Evolutionary conservation across 176 grass and related monocot species (phyloP), one percentile per base, ranked within the genome.

Genomic region (Juncus effusus): DNA sequence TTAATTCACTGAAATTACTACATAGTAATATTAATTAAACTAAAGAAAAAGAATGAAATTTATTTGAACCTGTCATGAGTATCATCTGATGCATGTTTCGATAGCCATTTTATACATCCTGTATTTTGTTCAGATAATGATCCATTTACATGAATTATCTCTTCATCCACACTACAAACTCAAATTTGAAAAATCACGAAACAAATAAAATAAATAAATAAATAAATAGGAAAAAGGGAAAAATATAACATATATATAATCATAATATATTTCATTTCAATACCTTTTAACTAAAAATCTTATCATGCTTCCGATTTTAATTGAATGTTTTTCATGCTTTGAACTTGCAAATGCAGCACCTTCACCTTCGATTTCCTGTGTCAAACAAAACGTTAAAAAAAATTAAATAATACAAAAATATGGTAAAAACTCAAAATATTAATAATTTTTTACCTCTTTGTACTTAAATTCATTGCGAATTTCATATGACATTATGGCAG

Each of bases 241-340:
- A 8, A 72, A 79, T 54, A 19, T 3, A 70, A 65, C 49, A 74
- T 62, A 3, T 72, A 59, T 78, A 6, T 76, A 45, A 73, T 6
- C 12, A 79, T 49, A 5, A 68, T 10, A 40, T 10, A 1, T 68
- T 11, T 37, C 39, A n/a, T 42, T 44, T 12, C 35, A 59, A 80
- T 74, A 99, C 94, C 89, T 90, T 87, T 84, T 93, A 15, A 93
- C 88, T 65, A 39, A 79, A 77, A 99, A 99, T 19, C 76, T 71
- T 78, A 99, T 93, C 83, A 90, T 87, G 74, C 80, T 90, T 77
- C 88, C 88, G 40, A 59, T 79, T 77, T 70, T 76, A 16, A 99
- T 93, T 28, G 77, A 51, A 59, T 99, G 94, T 1, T 51, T 13
- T 51, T 76, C 82, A 59, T 99, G 77, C 1, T 65, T 65, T 58